These are phyloP conservation scores for Pleurotus djamor DNA, from an alignment of 768 basidiomycete genomes.

Conservation along the genomic window DNA sequence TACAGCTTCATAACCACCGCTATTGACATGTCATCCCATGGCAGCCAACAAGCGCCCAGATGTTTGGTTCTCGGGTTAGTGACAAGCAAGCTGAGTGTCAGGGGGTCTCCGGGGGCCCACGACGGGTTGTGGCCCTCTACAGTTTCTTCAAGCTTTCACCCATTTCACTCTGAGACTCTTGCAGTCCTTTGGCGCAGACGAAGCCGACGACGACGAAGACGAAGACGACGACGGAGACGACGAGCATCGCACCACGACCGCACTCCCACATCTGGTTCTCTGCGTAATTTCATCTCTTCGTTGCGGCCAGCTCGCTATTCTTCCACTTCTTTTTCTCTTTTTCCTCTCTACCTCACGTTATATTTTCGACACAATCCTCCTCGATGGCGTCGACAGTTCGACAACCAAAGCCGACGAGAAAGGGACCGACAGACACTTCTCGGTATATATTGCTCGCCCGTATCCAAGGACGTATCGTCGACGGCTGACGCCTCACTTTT, in stretches of 20 bases:
- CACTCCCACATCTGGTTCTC: not conserved
- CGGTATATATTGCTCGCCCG: slow-evolving; percentile 29
- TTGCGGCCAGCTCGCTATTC: slow-evolving; percentile 9
- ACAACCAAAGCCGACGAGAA: slow-evolving; percentile 63
- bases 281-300: slow-evolving; percentile 1
- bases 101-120: slow-evolving; percentile 4
- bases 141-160: not conserved
- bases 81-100: not conserved
- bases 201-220: not conserved
- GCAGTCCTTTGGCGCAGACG: slow-evolving; percentile 6
- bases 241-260: slow-evolving; percentile 1
- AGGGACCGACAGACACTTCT: slow-evolving; percentile 60
- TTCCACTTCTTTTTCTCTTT: slow-evolving; percentile 2
- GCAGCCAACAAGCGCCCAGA: not conserved
- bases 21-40: not conserved
- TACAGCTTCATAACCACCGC: not conserved
- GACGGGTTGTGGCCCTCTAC: not conserved
- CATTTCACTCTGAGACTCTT: slow-evolving; percentile 4
- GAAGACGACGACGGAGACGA: slow-evolving; percentile 1
- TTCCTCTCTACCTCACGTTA: slow-evolving; percentile 3
- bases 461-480: not conserved
- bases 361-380: not conserved
- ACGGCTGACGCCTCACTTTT: not conserved
- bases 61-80: not conserved
- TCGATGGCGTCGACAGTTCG: slow-evolving; percentile 65